Percentiles rank a stretch among this genome's conserved stretches.
These are phyloP conservation scores for Coriolopsis trogii DNA, from an alignment of 1,284 basidiomycete species.

Conservation along the genomic window DNA sequence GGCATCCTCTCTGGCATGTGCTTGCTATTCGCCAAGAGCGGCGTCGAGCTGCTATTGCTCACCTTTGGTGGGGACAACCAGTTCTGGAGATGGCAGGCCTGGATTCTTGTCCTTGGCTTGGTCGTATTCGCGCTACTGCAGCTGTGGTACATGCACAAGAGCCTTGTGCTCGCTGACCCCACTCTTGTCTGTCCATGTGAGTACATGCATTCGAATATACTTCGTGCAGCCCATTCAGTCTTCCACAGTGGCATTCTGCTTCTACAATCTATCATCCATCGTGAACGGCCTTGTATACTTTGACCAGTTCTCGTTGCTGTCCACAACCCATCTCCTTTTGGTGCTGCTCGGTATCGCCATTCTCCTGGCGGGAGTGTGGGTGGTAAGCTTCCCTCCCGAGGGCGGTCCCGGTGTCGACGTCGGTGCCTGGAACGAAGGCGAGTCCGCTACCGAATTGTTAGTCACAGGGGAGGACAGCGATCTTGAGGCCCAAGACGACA, in stretches of 20 bases:
- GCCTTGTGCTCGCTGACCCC: slow-evolving; percentile 82
- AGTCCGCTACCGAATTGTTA: slow-evolving; percentile 27
- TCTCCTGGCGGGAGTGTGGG: slow-evolving; percentile 89
- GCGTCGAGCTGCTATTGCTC: slow-evolving; percentile 86
- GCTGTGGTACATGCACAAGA: slow-evolving; percentile 94
- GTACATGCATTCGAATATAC: slow-evolving; percentile 32
- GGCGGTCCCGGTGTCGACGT: slow-evolving; percentile 53
- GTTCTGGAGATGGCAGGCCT: slow-evolving; percentile 84
- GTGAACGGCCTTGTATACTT: slow-evolving; percentile 90
- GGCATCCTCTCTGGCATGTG: slow-evolving; percentile 96
- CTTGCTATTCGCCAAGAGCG: slow-evolving; percentile 92
- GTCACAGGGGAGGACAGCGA: slow-evolving; percentile 22
- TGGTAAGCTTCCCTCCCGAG: slow-evolving; percentile 74
- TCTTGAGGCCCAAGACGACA: slow-evolving; percentile 28
- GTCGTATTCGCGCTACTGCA: slow-evolving; percentile 76
- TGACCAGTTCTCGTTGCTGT: slow-evolving; percentile 81
- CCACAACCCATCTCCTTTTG: slow-evolving; percentile 68
- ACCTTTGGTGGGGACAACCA: slow-evolving; percentile 85
- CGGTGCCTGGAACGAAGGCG: slow-evolving; percentile 54
- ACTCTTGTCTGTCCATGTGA: slow-evolving; percentile 89
- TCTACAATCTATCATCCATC: slow-evolving; percentile 93
- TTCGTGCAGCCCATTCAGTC: slow-evolving; percentile 1
- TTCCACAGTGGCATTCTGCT: slow-evolving; percentile 85
- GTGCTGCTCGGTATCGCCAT: slow-evolving; percentile 82
- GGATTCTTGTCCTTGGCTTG: slow-evolving; percentile 76